These are phyloP conservation scores for Scutellaria minor DNA, from an alignment of 257 asterid species.

Conservation along the genomic window DNA sequence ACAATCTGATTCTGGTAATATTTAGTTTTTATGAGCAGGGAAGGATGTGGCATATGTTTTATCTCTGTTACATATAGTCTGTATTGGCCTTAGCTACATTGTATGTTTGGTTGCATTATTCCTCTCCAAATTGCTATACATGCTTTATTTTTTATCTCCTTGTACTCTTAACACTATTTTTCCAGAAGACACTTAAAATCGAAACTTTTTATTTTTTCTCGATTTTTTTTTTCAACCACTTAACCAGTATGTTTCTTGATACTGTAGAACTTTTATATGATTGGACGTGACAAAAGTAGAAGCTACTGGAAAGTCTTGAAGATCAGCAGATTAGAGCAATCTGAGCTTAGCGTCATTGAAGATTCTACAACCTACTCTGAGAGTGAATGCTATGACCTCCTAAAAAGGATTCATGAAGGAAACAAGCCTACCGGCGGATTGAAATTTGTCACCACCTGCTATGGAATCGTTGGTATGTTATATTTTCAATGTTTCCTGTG, in stretches of 20 bases:
- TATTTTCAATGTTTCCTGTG: constrained; percentile 11
- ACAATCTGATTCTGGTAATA: no score
- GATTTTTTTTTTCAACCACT: constrained; percentile 7
- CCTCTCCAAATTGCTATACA: background rate
- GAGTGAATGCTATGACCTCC: constrained; percentile 69
- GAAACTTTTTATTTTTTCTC: background rate
- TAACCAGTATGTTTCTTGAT: constrained; percentile 26
- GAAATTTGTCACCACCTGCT: constrained; percentile 78
- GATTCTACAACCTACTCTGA: constrained; percentile 75
- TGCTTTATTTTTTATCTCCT: background rate
- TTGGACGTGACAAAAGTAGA: constrained; percentile 78
- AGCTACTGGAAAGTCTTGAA: constrained; percentile 82
- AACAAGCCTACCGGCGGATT: constrained; percentile 87
- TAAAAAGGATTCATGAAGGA: constrained; percentile 77
- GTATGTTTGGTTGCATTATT: background rate
- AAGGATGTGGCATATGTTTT: no score
- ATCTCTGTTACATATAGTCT: no score
- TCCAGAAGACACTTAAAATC: background rate
- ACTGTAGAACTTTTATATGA: constrained; percentile 79
- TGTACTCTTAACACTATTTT: background rate
- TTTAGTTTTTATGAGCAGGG: no score
- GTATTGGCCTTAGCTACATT: background rate
- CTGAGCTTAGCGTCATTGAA: constrained; percentile 68
- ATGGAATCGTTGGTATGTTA: constrained; percentile 86
- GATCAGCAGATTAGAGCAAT: constrained; percentile 74